Conservation (phyloP, 805 yeast genomes). For the Nakazawaea sp. region DNA sequence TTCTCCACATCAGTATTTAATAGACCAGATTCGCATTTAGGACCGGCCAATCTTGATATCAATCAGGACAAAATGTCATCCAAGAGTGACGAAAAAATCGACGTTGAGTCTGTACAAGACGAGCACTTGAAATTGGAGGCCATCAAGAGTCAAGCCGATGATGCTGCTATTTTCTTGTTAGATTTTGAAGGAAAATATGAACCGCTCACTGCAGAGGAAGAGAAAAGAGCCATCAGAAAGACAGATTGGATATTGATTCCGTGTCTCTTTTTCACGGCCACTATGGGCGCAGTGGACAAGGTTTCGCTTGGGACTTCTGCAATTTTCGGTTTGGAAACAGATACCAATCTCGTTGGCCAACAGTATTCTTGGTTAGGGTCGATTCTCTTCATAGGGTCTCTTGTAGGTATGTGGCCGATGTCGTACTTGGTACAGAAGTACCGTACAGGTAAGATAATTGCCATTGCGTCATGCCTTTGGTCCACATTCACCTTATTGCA, state of each 20-base stretch:
- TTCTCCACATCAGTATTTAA: too few species aligned
- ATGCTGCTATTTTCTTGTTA: conserved; percentile 19
- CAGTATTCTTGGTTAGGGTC: conserved; percentile 33
- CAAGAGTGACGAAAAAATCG: too few species aligned
- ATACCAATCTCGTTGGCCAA: conserved; percentile 26
- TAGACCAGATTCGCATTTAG: too few species aligned
- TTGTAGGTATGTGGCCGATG: conserved; percentile 32
- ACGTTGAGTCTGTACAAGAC: neutral
- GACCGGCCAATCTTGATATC: neutral
- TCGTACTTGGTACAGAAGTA: conserved; percentile 20
- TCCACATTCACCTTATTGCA: conserved; percentile 6
- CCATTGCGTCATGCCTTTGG: conserved; percentile 17
- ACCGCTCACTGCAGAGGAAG: conserved; percentile 22
- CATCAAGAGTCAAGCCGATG: conserved; percentile 15
- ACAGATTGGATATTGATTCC: conserved; percentile 32
- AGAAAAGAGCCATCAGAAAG: conserved; percentile 25
- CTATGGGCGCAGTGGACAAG: conserved; percentile 31
- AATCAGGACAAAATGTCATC: too few species aligned
- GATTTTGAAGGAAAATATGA: conserved; percentile 18
- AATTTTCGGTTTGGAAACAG: conserved; percentile 28
- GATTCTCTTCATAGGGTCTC: conserved; percentile 34
- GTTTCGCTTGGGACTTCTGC: conserved; percentile 29
- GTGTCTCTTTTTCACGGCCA: conserved; percentile 25
- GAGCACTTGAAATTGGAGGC: conserved; percentile 1
- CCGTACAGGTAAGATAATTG: conserved; percentile 17